These are phyloP conservation scores for Friedmanniomyces simplex DNA, from an alignment of 495 filamentous ascomycete genomes.

Conservation along the genomic window DNA sequence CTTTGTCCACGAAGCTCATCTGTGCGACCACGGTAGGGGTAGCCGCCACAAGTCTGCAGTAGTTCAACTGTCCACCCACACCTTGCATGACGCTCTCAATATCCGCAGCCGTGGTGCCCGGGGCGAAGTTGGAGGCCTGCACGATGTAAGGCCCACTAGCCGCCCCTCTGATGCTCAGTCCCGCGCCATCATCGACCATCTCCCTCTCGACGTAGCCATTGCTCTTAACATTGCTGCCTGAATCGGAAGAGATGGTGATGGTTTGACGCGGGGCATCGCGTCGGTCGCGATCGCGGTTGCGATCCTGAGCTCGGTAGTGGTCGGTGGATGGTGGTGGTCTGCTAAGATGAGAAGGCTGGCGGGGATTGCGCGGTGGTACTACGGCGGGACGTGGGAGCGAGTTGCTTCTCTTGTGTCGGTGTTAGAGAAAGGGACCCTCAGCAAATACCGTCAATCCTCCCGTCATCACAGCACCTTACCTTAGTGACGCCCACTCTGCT, in stretches of 20 bases:
- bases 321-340: constrained; percentile 45
- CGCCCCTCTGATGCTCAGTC: constrained; percentile 64
- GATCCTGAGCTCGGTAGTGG: constrained; percentile 25
- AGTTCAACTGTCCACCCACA: constrained; percentile 56
- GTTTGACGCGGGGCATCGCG: neutral
- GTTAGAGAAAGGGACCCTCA: neutral
- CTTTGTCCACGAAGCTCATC: constrained; percentile 66
- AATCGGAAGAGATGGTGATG: constrained; percentile 24
- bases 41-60: constrained; percentile 59
- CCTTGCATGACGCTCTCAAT: constrained; percentile 78
- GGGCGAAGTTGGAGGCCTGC: constrained; percentile 78
- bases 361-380: constrained; percentile 28
- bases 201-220: constrained; percentile 11
- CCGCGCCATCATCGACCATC: constrained; percentile 32
- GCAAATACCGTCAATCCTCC: neutral
- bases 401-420: constrained; percentile 6
- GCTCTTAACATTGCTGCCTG: constrained; percentile 15
- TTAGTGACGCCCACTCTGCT: constrained; percentile 67
- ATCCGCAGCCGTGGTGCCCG: constrained; percentile 86
- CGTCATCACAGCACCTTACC: constrained; percentile 35
- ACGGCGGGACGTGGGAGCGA: constrained; percentile 1
- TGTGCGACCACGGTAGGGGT: constrained; percentile 76
- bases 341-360: constrained; percentile 32
- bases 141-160: constrained; percentile 70
- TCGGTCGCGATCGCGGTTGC: neutral